Conservation (phyloP, 768 basidiomycete genomes). For the Boletus rubroflammeus region DNA sequence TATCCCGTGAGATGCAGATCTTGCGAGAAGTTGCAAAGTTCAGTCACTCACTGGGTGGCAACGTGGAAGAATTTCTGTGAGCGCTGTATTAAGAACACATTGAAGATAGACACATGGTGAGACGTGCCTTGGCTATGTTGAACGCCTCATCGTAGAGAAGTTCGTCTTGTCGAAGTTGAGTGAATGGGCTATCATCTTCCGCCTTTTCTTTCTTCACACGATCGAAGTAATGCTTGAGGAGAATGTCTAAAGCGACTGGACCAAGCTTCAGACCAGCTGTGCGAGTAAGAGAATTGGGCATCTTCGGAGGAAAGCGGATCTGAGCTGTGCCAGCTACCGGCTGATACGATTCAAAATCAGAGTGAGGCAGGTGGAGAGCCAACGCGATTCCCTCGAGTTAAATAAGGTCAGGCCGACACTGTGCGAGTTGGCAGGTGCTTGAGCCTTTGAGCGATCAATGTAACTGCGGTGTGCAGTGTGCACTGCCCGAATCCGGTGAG, state of each 20-base stretch:
- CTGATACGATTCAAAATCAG: not conserved
- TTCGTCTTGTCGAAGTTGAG: conserved; percentile 63
- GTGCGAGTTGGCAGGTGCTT: not conserved
- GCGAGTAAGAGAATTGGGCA: conserved; percentile 56
- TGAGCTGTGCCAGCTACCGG: not conserved
- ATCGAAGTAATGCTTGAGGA: conserved; percentile 85
- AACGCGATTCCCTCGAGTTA: not conserved
- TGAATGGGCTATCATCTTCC: conserved; percentile 39
- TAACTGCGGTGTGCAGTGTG: no score
- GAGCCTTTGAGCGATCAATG: no score
- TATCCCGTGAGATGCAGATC: not conserved
- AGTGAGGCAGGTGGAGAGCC: not conserved
- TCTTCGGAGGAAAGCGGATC: conserved; percentile 3
- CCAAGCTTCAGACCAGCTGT: conserved; percentile 64
- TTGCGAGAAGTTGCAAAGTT: not conserved
- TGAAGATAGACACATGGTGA: not conserved
- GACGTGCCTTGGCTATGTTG: conserved; percentile 64
- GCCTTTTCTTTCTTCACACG: conserved; percentile 45
- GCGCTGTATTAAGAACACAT: not conserved
- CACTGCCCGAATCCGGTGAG: not conserved
- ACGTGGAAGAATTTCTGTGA: conserved; percentile 70
- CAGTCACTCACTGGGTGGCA: conserved; percentile 54
- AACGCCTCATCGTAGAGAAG: conserved; percentile 80
- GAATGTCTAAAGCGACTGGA: conserved; percentile 67
- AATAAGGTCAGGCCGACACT: not conserved